These are phyloP conservation scores for Avena sativa DNA, from an alignment of 176 grass and related monocot species.

Conservation along the genomic window DNA sequence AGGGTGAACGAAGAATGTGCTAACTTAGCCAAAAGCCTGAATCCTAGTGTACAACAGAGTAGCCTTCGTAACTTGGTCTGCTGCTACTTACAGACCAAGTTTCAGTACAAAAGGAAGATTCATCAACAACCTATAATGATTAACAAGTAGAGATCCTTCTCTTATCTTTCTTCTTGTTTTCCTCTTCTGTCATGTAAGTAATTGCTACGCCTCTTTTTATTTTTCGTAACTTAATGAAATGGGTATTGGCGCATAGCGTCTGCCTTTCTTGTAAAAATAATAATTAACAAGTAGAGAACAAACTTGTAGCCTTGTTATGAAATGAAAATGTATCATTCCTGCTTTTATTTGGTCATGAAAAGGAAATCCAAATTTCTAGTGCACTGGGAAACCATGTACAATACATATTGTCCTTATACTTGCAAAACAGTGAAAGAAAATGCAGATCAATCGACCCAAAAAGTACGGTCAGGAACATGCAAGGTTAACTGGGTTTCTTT, in stretches of 20 bases:
- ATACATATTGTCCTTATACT: background rate
- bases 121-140: constrained; percentile 1
- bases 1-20: background rate
- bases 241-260: background rate
- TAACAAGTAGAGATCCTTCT: background rate
- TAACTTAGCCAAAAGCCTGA: background rate
- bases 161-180: background rate
- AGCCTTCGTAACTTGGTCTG: background rate
- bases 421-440: background rate
- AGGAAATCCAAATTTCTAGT: background rate
- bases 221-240: background rate
- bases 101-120: background rate
- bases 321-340: background rate
- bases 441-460: background rate
- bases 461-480: background rate
- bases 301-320: constrained; percentile 7
- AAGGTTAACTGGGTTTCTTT: background rate
- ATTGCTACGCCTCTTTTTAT: background rate
- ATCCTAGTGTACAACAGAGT: background rate
- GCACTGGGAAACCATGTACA: background rate
- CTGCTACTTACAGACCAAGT: background rate
- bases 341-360: background rate
- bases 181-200: background rate
- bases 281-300: background rate
- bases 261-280: background rate